Conservation (phyloP, 352 stramenopile genomes). For the Phytophthora rubi region DNA sequence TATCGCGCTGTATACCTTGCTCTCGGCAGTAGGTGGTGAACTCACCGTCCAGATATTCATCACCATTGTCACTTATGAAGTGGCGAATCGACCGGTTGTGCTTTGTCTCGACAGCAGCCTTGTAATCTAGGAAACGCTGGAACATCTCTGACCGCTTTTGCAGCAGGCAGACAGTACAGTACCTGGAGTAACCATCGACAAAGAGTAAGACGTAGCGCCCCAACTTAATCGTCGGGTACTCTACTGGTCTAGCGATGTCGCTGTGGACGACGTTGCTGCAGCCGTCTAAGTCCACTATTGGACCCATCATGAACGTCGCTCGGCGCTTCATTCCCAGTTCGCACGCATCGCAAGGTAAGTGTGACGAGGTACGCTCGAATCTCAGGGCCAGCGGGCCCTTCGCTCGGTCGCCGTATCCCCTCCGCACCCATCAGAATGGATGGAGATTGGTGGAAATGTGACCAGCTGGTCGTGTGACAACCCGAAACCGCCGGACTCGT, state of each 20-base stretch:
- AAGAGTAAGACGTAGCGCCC: conserved; percentile 12
- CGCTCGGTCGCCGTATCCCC: too few species aligned
- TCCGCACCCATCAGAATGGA: too few species aligned
- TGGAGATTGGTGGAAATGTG: too few species aligned
- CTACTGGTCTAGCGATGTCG: conserved; percentile 5
- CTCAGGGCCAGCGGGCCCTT: too few species aligned
- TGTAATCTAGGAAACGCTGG: conserved; percentile 7
- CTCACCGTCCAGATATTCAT: neutral
- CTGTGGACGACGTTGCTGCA: conserved; percentile 11
- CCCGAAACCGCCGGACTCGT: too few species aligned
- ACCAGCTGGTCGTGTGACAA: too few species aligned
- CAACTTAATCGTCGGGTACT: conserved; percentile 4
- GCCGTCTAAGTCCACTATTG: conserved; percentile 1
- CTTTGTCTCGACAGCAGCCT: neutral
- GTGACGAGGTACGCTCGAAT: too few species aligned
- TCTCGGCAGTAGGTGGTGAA: conserved; percentile 4
- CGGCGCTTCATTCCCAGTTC: conserved; percentile 8
- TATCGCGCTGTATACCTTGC: neutral
- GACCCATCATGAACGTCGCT: conserved; percentile 4
- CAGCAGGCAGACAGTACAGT: neutral
- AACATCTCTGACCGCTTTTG: conserved; percentile 7
- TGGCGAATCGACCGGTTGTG: conserved; percentile 8
- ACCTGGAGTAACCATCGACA: conserved; percentile 7
- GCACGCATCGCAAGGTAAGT: conserved; percentile 6
- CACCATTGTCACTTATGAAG: conserved; percentile 21